Percentiles rank a stretch among this genome's conserved stretches.
phyloP scores from a whole-genome alignment of 306 rosid genomes.

The Vachellia collinsii region DNA sequence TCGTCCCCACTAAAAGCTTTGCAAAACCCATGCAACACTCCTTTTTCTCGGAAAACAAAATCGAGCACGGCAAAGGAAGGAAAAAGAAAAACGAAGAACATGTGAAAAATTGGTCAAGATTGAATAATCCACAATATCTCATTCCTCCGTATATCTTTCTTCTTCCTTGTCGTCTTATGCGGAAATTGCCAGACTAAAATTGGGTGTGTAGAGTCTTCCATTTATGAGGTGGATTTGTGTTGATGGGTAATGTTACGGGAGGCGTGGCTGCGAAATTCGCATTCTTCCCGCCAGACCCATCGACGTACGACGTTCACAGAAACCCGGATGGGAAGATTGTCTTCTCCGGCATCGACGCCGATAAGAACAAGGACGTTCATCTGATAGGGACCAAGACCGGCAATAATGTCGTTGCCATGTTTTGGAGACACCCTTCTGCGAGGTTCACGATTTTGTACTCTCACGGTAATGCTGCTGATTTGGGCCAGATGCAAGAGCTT shows the following conservation, averaged over 20 bases:
- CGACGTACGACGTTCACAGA: slow-evolving; percentile 57
- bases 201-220: no score
- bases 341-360: slow-evolving; percentile 57
- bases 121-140: no score
- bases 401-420: slow-evolving; percentile 62
- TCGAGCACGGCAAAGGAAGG: no score
- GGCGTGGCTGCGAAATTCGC: slow-evolving; percentile 79
- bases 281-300: slow-evolving; percentile 83
- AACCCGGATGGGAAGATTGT: slow-evolving; percentile 52
- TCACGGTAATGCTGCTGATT: slow-evolving; percentile 83
- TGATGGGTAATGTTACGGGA: slow-evolving; percentile 73
- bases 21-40: no score
- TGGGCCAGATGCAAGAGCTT: slow-evolving; percentile 84
- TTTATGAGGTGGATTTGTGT: slow-evolving; percentile 43
- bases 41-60: no score
- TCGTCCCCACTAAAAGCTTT: no score
- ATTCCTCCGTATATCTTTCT: no score
- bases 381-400: slow-evolving; percentile 62
- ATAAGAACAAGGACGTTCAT: slow-evolving; percentile 55
- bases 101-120: no score
- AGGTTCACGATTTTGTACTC: slow-evolving; percentile 74
- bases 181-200: no score
- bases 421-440: slow-evolving; percentile 69
- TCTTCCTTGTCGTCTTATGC: no score
- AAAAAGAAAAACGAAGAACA: no score